Conservation (phyloP, 163 green algal species). For the Prototheca wickerhamii region DNA sequence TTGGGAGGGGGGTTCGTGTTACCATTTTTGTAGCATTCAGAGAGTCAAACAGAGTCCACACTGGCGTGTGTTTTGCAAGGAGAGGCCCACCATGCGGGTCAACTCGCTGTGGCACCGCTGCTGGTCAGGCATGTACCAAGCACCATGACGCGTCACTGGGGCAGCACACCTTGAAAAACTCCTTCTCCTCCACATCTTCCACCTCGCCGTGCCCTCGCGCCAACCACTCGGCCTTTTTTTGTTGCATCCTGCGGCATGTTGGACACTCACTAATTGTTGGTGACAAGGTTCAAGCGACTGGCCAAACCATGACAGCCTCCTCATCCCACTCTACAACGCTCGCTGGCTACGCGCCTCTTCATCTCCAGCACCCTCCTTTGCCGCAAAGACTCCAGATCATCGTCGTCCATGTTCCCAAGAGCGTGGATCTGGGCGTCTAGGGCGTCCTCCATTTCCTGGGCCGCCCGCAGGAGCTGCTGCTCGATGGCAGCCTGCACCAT, state of each 20-base stretch:
- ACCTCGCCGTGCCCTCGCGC: slow-evolving; percentile 79
- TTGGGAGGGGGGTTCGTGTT: background rate
- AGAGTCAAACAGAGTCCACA: too few relatives aligned
- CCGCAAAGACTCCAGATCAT: slow-evolving; percentile 73
- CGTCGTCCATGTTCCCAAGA: slow-evolving; percentile 79
- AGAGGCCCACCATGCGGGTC: background rate
- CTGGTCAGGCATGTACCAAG: too few relatives aligned
- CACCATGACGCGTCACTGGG: too few relatives aligned
- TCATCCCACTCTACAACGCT: too few relatives aligned
- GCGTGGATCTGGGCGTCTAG: slow-evolving; percentile 73
- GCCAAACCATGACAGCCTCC: too few relatives aligned
- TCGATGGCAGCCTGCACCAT: slow-evolving; percentile 46
- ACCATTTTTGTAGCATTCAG: background rate
- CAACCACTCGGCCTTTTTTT: slow-evolving; percentile 73
- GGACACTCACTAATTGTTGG: too few relatives aligned
- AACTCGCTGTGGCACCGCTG: too few relatives aligned
- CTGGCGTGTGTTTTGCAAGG: too few relatives aligned
- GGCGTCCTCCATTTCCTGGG: slow-evolving; percentile 68
- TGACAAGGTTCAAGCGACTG: too few relatives aligned
- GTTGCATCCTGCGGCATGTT: slow-evolving; percentile 17
- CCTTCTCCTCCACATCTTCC: slow-evolving; percentile 68
- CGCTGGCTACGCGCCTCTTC: slow-evolving; percentile 31
- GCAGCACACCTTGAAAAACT: slow-evolving; percentile 73
- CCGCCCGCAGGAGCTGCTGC: slow-evolving; percentile 57
- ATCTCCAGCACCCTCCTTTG: slow-evolving; percentile 64